Evolutionary conservation across 805 yeast species (phyloP), one percentile per base, ranked within the genome.

Genomic region (Ogataea henricii): DNA sequence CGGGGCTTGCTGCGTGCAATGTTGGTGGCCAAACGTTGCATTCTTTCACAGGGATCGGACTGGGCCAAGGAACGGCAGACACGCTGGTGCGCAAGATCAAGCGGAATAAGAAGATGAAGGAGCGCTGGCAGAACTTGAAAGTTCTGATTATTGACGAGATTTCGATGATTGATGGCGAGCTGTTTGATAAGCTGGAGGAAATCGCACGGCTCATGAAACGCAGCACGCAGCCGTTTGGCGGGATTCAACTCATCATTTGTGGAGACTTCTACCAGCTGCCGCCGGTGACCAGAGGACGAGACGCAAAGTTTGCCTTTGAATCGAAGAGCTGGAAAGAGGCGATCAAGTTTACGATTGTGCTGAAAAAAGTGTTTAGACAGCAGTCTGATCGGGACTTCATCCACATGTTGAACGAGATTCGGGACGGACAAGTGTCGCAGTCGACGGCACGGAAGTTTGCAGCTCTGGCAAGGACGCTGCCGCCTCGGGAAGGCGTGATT

Each of bases 191-290:
- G 56, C 64, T 87, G 44, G 80, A 86, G 55, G 68, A 64, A 20
- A 76, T 87, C 40, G 91, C 87, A 0, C 72, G 77, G 54, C 66
- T 63, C 18, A 47, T 87, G 7, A 66, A 84, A 30, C 67, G 66
- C 40, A 72, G 61, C 47, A 33, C 32, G 7, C 40, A 32, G 14
- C 91, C 95, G 1, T 87, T 87, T 71, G 96, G 96, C 20, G 94
- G 94, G 0, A 82, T 87, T 18, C 96, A 87, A 57, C 58, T 87
- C 14, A 76, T 87, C 26, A 77, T 83, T 13, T 83, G 89, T 69
- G 95, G 96, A 6, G 96, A 87, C 63, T 87, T 87, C 62, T 87
- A 79, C 62, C 96, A 87, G 60, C 66, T 87, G 37, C 96, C 96
- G 0, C 96, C 96, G 0, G 89, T 84, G 6, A 64, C 72, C 12